Percentiles rank a stretch among this genome's conserved stretches.
These are phyloP conservation scores for Dactylellina leptospora DNA, from an alignment of 2,329 filamentous ascomycete genomes.

Conservation along the genomic window DNA sequence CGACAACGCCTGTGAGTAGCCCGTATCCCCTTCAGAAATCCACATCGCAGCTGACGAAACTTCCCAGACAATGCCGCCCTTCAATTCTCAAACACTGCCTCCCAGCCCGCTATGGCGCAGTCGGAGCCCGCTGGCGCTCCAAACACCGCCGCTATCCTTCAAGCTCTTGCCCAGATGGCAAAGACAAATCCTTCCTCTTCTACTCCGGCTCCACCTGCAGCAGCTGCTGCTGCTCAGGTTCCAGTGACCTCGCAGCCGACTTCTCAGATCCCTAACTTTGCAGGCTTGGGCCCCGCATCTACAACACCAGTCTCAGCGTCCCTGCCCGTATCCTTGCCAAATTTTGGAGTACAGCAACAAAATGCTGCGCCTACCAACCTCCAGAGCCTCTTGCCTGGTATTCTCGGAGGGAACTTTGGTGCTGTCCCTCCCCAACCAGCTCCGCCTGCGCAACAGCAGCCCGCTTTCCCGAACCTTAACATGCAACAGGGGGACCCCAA, in stretches of 20 bases:
- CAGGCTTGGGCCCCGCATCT: constrained; percentile 9
- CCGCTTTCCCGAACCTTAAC: constrained; percentile 37
- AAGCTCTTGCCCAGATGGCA: constrained; percentile 81
- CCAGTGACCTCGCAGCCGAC: constrained; percentile 30
- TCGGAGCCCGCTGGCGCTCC: constrained; percentile 61
- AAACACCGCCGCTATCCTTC: constrained; percentile 74
- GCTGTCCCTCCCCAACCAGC: constrained; percentile 56
- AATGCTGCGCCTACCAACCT: constrained; percentile 23
- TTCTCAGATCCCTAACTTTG: constrained; percentile 43
- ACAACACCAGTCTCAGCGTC: constrained; percentile 58
- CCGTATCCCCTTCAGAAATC: not conserved
- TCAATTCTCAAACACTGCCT: constrained; percentile 5
- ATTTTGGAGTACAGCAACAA: constrained; percentile 54
- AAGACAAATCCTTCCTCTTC: constrained; percentile 72
- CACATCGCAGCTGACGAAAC: not conserved
- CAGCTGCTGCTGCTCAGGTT: constrained; percentile 37
- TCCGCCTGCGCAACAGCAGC: constrained; percentile 58
- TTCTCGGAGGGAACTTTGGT: constrained; percentile 54
- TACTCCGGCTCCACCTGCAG: constrained; percentile 56
- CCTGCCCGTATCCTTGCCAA: constrained; percentile 49
- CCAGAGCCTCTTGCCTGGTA: constrained; percentile 32
- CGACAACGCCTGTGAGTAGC: constrained; percentile 47
- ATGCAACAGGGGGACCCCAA: constrained; percentile 44
- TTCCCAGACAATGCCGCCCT: constrained; percentile 36
- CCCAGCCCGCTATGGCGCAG: constrained; percentile 60